Evolutionary conservation across 2,329 filamentous ascomycete species (phyloP).

Genomic region (Juglanconis juglandina): DNA sequence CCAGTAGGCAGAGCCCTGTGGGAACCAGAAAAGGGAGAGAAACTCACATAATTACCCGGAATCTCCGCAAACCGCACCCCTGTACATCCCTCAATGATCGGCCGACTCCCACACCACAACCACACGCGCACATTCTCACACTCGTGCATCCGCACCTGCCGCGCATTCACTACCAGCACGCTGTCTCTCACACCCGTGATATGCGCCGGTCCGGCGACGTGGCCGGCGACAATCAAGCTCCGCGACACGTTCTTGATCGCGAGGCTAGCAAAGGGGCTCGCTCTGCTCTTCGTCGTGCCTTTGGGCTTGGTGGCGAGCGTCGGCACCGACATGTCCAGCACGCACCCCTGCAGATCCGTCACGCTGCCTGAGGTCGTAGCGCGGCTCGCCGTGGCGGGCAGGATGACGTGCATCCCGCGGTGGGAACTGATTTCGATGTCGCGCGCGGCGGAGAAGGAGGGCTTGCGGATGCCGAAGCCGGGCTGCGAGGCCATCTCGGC

Average conservation of each 20-base stretch:
- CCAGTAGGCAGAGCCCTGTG: background rate
- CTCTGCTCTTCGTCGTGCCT: conserved; percentile 28
- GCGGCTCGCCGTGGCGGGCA: conserved; percentile 68
- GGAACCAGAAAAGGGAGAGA: background rate
- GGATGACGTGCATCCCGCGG: conserved; percentile 67
- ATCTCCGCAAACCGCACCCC: conserved; percentile 76
- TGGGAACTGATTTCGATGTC: conserved; percentile 67
- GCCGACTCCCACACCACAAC: conserved; percentile 74
- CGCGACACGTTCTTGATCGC: conserved; percentile 64
- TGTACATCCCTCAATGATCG: conserved; percentile 89
- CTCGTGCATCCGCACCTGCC: conserved; percentile 92
- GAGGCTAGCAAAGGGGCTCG: conserved; percentile 64
- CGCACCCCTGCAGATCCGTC: conserved; percentile 64
- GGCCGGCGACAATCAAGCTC: conserved; percentile 74
- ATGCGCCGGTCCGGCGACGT: conserved; percentile 76
- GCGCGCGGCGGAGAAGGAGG: conserved; percentile 60
- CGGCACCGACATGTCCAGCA: conserved; percentile 76
- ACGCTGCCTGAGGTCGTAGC: conserved; percentile 72
- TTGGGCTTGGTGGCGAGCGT: conserved; percentile 35
- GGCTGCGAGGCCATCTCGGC: conserved; percentile 46
- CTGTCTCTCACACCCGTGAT: conserved; percentile 72
- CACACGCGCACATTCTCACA: conserved; percentile 80
- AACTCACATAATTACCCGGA: conserved; percentile 66
- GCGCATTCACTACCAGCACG: conserved; percentile 72
- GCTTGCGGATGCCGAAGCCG: conserved; percentile 48